Conservation (phyloP, 129 eudicot species). For the Centella asiatica region DNA sequence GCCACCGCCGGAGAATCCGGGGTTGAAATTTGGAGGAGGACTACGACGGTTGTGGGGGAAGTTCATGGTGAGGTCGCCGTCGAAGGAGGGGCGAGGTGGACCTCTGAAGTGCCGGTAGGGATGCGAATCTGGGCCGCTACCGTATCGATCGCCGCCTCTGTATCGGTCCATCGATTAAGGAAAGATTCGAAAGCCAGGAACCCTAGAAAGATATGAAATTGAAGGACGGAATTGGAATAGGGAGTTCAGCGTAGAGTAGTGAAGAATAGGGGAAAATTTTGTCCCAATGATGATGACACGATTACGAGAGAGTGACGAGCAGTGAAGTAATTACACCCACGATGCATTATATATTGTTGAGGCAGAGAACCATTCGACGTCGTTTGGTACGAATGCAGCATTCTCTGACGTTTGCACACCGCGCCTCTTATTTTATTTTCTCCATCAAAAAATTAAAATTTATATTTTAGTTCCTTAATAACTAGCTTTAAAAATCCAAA, state of each 20-base stretch:
- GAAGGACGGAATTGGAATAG: background rate
- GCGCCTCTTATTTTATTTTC: no score
- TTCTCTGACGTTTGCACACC: no score
- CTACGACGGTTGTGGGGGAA: slow-evolving; percentile 28
- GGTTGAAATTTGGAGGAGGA: slow-evolving; percentile 5
- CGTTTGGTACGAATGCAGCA: no score
- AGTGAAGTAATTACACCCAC: no score
- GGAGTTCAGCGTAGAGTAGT: background rate
- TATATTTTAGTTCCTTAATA: no score
- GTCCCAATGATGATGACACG: no score
- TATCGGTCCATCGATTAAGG: slow-evolving; percentile 36
- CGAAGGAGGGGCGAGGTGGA: slow-evolving; percentile 29
- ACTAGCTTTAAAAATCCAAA: no score
- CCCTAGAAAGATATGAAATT: background rate
- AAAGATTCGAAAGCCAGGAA: no score
- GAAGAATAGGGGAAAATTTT: background rate
- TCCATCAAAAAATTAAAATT: no score
- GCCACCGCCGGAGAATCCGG: slow-evolving; percentile 38
- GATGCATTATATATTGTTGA: no score
- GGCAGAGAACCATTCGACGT: no score
- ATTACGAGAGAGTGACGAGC: no score
- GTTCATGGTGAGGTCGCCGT: slow-evolving; percentile 17
- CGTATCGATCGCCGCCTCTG: slow-evolving; percentile 44
- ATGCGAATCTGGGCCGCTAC: slow-evolving; percentile 36
- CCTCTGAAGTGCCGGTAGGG: slow-evolving; percentile 32